These are phyloP conservation scores for Xanthoconium stramineum DNA, from an alignment of 768 basidiomycete genomes.

Conservation along the genomic window DNA sequence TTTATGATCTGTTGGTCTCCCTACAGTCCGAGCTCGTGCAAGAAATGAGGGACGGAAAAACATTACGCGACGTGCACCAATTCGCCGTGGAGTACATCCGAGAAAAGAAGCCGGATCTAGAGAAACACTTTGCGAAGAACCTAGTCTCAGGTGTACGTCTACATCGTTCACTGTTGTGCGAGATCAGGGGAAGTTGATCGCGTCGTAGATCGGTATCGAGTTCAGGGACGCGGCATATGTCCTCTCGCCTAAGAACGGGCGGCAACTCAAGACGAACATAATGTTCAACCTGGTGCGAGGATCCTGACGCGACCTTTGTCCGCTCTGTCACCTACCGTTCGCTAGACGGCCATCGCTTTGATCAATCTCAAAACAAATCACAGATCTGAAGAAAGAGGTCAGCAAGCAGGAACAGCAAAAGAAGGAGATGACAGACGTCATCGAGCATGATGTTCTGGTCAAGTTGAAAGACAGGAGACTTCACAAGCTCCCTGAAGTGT, in stretches of 20 bases:
- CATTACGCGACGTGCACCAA: slow-evolving; percentile 79
- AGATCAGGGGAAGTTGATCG: not conserved
- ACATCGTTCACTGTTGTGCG: not conserved
- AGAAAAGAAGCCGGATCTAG: slow-evolving; percentile 78
- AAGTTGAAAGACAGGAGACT: slow-evolving; percentile 90
- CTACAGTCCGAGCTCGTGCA: slow-evolving; percentile 74
- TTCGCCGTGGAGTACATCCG: slow-evolving; percentile 66
- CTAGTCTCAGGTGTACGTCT: slow-evolving; percentile 81
- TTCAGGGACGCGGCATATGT: slow-evolving; percentile 88
- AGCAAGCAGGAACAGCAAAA: slow-evolving; percentile 97
- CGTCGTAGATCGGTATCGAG: slow-evolving; percentile 86
- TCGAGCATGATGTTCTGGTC: slow-evolving; percentile 87
- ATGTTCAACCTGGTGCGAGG: slow-evolving; percentile 81
- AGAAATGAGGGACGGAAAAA: slow-evolving; percentile 75
- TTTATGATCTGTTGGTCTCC: slow-evolving; percentile 74
- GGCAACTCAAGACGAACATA: slow-evolving; percentile 75
- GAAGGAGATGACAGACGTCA: slow-evolving; percentile 97
- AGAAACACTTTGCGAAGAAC: slow-evolving; percentile 83
- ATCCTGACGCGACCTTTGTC: slow-evolving; percentile 94
- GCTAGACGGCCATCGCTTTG: slow-evolving; percentile 84
- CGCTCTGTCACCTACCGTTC: slow-evolving; percentile 94
- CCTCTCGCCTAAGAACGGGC: slow-evolving; percentile 75
- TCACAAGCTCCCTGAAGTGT: slow-evolving; percentile 84
- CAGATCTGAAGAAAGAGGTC: slow-evolving; percentile 92
- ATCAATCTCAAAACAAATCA: slow-evolving; percentile 90